Base-by-base conservation (phyloP, 495 filamentous ascomycete species). In the Talaromyces thailandensis region DNA sequence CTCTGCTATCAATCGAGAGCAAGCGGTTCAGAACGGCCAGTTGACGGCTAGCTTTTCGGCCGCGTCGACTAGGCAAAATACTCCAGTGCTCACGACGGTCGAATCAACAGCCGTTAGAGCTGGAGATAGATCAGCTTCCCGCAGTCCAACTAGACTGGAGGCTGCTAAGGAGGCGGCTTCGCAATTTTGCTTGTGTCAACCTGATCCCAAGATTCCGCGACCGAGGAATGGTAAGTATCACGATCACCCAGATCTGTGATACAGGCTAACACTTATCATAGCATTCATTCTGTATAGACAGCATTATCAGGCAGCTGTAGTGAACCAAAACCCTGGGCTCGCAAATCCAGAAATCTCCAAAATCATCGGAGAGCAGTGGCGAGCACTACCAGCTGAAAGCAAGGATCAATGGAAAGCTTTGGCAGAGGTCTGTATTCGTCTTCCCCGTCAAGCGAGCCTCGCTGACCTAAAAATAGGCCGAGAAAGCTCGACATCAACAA, bases 201-300 rank as follows among this genome's bases (percentile, higher is more conserved):
- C 91, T 25, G 90, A 91, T 65, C 91, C 92, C 5, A 96, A 97
- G 74, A 91, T 98, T 58, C 94, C 94, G 26, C 79, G 94, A 67
- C 94, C 94, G 60, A 85, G 94, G 69, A 98, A 98, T 80, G 92
- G 94, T 98, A 82, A 75, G 91, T 84, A 63, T 52, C 24, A 21
- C 40, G 26, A 26, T n/a, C 2, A 26, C 11, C 14, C 32, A 4
- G 3, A 48, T 51, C 14, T 26, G 7, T 24, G 12, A 14, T n/a
- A 24, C 4, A 21, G 1, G 29, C 60, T 62, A 6, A 62, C 9
- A 3, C 23, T 26, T 16, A 14, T 18, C 59, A 65, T 71, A 98
- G 94, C 95, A 37, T 98, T 98, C 75, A 98, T 98, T 66, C 82
- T 98, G 66, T 98, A 96, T 76, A 90, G 94, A 29, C 94, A 98